Base-by-base conservation (phyloP, 176 grass and related monocot species). In the Carex cristatella region DNA sequence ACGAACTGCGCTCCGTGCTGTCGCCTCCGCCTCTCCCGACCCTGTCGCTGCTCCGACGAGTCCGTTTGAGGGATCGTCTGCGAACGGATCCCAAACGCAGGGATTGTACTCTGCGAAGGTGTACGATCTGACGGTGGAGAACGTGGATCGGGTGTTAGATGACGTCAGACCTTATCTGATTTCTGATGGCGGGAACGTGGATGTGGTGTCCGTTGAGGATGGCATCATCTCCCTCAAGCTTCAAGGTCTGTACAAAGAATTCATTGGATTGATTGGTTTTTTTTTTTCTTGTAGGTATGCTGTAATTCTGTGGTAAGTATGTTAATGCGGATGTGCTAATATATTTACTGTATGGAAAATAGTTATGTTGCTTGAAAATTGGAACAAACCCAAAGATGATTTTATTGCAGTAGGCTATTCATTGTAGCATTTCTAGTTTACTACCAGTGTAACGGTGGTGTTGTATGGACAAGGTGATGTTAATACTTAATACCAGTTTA, bases 91-190 rank as follows among this genome's bases (percentile, higher is more conserved):
- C 33, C 86, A 85, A 33, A 66, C 92, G 35, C 61, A 89, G 37
- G 87, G 90, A 16, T 84, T 94, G 40, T 98, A 98, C 89, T 87
- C 92, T 0, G 95, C 88, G 81, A 84, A 69, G 83, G 90, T 86
- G 68, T 94, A 92, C 76, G 89, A 95, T 73, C 93, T 98, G 28
- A 95, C 93, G 16, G 83, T 83, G 12, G 89, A 90, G 48, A 95
- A 94, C 91, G 95, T 98, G 56, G 76, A 94, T 81, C 82, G 87
- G 80, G 91, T 95, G 61, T 85, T 98, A 57, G 83, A 98, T 14
- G 93, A 95, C 37, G 95, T 98, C 23, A 91, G 93, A 55, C 93
- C 95, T 10, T 98, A 98, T 87, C 95, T 98, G 85, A 81, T 98
- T 74, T 42, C 93, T 56, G 95, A 98, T 69, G 93, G 95, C 9